Conservation (phyloP, 1,284 basidiomycete genomes). For the Coniferiporia weirii region DNA sequence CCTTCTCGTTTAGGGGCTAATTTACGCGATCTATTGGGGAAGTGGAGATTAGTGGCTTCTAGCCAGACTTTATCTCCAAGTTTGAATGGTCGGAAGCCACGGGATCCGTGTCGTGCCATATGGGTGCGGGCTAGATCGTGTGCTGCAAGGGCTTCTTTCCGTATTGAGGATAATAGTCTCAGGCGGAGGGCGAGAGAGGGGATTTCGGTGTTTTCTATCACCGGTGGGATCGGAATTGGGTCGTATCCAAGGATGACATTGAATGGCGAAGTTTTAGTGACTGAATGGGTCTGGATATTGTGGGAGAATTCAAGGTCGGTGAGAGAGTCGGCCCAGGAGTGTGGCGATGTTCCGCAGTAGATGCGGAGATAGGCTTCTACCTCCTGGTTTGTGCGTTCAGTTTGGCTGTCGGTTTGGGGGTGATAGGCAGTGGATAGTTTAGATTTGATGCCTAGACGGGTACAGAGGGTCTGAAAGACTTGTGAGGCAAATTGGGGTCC, state of each 20-base stretch:
- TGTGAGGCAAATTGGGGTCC: constrained; percentile 20
- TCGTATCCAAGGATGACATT: background rate
- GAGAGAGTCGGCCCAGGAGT: constrained; percentile 27
- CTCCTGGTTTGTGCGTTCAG: constrained; percentile 25
- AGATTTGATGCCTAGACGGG: constrained; percentile 13
- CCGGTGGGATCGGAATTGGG: background rate
- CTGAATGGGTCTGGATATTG: background rate
- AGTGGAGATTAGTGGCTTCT: too few species aligned
- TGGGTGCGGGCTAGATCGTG: background rate
- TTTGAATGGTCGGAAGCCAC: too few species aligned
- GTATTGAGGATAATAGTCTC: background rate
- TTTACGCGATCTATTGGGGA: too few species aligned
- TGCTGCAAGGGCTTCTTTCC: background rate
- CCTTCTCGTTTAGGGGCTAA: too few species aligned
- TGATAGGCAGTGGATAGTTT: constrained; percentile 23
- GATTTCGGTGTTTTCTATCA: background rate
- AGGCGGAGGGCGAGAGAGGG: background rate
- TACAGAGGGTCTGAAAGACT: constrained; percentile 17
- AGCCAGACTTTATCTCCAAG: too few species aligned
- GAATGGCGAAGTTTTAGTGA: background rate
- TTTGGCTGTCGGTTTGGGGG: constrained; percentile 27
- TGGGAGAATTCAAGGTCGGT: constrained; percentile 23
- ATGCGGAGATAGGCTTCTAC: constrained; percentile 22
- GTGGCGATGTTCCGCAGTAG: constrained; percentile 24
- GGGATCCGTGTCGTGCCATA: too few species aligned